Evolutionary conservation across 2,329 filamentous ascomycete genomes (phyloP).

Genomic region (Ophiocordyceps robertsii): DNA sequence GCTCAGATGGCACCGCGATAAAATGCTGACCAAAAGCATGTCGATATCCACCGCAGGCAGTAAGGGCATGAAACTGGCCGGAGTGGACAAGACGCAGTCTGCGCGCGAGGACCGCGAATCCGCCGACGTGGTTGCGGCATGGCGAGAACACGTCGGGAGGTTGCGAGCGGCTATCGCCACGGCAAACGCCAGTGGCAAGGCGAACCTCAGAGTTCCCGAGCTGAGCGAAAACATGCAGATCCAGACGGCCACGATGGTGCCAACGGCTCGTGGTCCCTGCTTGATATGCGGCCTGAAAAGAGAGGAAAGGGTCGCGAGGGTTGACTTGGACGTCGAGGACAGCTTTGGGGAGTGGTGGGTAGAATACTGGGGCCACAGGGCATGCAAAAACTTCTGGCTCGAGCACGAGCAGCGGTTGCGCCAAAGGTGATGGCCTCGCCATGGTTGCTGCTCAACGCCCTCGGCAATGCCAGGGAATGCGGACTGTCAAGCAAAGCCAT

Average conservation of each 20-base stretch:
- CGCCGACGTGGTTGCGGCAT: conserved; percentile 59
- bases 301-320: conserved; percentile 66
- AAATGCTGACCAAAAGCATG: conserved; percentile 74
- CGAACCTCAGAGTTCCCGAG: conserved; percentile 50
- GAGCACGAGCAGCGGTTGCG: conserved; percentile 57
- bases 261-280: conserved; percentile 63
- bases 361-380: conserved; percentile 71
- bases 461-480: neutral
- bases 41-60: conserved; percentile 65
- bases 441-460: no score
- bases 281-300: conserved; percentile 78
- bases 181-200: conserved; percentile 45
- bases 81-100: conserved; percentile 73
- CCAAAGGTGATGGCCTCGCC: conserved; percentile 37
- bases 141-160: conserved; percentile 63
- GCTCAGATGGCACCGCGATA: conserved; percentile 82
- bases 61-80: conserved; percentile 83
- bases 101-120: conserved; percentile 75
- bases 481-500: neutral
- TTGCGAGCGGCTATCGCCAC: conserved; percentile 59
- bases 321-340: conserved; percentile 70
- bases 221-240: conserved; percentile 57
- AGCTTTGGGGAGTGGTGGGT: conserved; percentile 96
- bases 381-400: conserved; percentile 77
- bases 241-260: conserved; percentile 55